Percentiles rank a stretch among this genome's conserved stretches.
Evolutionary conservation across 441 rosid species (phyloP).

Genomic region (Sinapis alba): DNA sequence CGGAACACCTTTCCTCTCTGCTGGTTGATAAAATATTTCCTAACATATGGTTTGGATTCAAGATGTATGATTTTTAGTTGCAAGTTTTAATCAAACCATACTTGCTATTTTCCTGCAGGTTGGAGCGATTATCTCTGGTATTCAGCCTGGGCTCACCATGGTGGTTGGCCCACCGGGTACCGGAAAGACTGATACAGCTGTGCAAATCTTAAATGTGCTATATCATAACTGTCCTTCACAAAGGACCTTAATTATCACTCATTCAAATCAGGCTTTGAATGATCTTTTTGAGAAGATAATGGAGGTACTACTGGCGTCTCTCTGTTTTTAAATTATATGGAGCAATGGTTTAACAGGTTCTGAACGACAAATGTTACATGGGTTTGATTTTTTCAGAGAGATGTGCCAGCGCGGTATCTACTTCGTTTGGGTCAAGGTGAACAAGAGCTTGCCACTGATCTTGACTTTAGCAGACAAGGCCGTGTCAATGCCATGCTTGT

Average conservation of each 20-base stretch:
- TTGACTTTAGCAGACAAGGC: conserved; percentile 99
- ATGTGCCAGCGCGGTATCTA: conserved; percentile 97
- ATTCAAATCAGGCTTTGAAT: conserved; percentile 96
- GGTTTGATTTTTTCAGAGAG: conserved; percentile 70
- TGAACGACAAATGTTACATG: conserved; percentile 9
- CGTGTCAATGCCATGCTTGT: conserved; percentile 99
- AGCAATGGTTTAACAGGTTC: conserved; percentile 1
- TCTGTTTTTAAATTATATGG: neutral
- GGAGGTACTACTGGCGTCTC: conserved; percentile 61
- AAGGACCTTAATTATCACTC: conserved; percentile 96
- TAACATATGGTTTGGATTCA: neutral
- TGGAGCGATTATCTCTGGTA: conserved; percentile 95
- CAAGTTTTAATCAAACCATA: conserved; percentile 19
- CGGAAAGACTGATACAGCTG: conserved; percentile 99
- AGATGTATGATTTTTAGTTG: conserved; percentile 5
- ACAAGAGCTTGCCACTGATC: conserved; percentile 99
- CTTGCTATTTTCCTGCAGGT: conserved; percentile 49
- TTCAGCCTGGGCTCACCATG: conserved; percentile 98
- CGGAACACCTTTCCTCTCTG: neutral
- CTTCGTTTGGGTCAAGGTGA: conserved; percentile 99
- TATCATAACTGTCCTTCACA: conserved; percentile 99
- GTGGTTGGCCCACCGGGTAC: conserved; percentile 99
- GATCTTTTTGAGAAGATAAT: conserved; percentile 99
- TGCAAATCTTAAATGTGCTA: conserved; percentile 92
- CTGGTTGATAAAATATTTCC: conserved; percentile 56